Conservation (phyloP, 768 basidiomycete species). For the Suillus lakei region DNA sequence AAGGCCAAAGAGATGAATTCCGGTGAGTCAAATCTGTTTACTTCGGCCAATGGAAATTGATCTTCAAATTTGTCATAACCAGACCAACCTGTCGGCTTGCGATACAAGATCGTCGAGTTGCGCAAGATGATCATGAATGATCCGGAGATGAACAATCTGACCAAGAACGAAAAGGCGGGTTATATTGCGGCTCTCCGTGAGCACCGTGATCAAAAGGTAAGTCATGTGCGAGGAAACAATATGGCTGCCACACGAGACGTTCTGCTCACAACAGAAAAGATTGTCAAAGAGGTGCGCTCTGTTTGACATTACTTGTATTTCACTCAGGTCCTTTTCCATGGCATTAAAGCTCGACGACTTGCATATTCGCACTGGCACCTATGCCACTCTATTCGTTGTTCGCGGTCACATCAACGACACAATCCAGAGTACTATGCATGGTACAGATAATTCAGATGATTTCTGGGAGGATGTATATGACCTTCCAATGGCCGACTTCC, state of each 20-base stretch:
- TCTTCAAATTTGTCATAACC: not conserved
- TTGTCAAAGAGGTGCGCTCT: slow-evolving; percentile 3
- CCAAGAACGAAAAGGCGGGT: not conserved
- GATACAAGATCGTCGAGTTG: not conserved
- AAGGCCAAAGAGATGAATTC: slow-evolving; percentile 10
- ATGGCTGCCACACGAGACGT: slow-evolving; percentile 6
- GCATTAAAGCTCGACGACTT: slow-evolving; percentile 8
- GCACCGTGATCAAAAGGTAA: not conserved
- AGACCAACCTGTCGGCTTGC: not conserved
- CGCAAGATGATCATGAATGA: not conserved
- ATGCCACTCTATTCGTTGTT: slow-evolving; percentile 8
- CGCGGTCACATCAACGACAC: slow-evolving; percentile 14
- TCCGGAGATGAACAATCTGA: not conserved
- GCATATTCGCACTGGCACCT: slow-evolving; percentile 1
- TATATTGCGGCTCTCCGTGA: not conserved
- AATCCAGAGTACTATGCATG: slow-evolving; percentile 7
- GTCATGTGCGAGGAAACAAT: slow-evolving; percentile 4
- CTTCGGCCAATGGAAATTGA: too few species aligned
- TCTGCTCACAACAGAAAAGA: not conserved
- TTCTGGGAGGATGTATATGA: not conserved
- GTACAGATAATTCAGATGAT: slow-evolving; percentile 9
- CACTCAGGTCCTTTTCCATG: not conserved
- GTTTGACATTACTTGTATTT: too few species aligned
- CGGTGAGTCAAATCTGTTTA: not conserved
- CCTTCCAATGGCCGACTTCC: not conserved